Base-by-base conservation (phyloP, 2,329 filamentous ascomycete genomes). In the Chaetomium sp. region DNA sequence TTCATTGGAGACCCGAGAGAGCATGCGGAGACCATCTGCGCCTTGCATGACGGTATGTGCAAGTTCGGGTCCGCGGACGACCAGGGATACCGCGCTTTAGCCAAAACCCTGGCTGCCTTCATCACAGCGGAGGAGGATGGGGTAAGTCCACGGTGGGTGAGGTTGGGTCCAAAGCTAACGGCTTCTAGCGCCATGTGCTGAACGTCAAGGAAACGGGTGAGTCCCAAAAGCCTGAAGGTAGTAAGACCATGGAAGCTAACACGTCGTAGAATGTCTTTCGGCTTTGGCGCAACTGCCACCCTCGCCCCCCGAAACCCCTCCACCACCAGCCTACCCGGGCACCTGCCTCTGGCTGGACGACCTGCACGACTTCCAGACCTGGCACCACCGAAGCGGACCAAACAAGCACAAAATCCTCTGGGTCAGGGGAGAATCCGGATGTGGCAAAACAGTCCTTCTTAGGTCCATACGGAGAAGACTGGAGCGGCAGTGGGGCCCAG, bases 1-100 rank as follows among this genome's bases (percentile, higher is more conserved):
- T 74, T 69, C 31, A 61, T 77, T n/a, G 75, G 72, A 0, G 73
- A 75, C 23, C 68, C 72, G 1, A 67, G 72, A 6, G 76, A 78
- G 56, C 65, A 65, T 2, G 71, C 72, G 4, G 74, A 76, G 64
- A 72, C 71, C 0, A 69, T 81, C 23, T 73, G 77, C 25, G 77
- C 78, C 6, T 75, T 75, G 4, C 79, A 81, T 64, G 74, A 76
- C 0, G 73, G 76, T 31, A 76, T 81, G 70, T 79, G 77, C 70
- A 78, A 75, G 62, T 81, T 79, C 59, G 70, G 42, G 1, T 75
- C 73, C 0, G 66, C 66, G 1, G 68, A 73, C 2, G 73, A 76
- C 47, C 56, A 50, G 1, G 68, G 68, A 5, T 78, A 75, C 60
- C 68, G 69, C n/a, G 70, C 71, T 2, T 49, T 76, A 3, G 65